These are phyloP conservation scores for Ulmus americana DNA, from an alignment of 331 rosid species.

Conservation along the genomic window DNA sequence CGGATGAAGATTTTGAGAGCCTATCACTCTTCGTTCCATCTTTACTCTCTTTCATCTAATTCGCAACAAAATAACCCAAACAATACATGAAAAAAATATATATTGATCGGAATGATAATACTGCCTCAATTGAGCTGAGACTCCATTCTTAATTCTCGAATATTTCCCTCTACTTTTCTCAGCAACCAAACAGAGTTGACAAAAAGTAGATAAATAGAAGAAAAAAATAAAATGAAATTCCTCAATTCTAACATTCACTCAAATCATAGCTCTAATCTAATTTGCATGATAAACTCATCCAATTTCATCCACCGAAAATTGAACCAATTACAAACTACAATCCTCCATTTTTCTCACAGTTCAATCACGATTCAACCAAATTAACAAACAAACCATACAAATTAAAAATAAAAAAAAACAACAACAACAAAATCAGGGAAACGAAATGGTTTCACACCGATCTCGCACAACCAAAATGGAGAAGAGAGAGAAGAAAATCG, in stretches of 20 bases:
- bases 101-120: background rate
- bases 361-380: background rate
- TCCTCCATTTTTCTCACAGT: background rate
- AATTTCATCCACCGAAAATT: background rate
- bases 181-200: too few species aligned
- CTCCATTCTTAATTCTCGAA: constrained; percentile 2
- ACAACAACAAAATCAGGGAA: background rate
- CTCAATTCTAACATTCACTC: background rate
- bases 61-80: background rate
- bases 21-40: constrained; percentile 38
- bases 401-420: background rate
- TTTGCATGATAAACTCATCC: background rate
- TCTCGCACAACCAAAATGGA: constrained; percentile 9
- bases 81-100: background rate
- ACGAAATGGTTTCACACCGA: background rate
- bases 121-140: background rate
- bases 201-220: background rate
- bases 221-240: background rate
- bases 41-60: constrained; percentile 64
- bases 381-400: too few species aligned
- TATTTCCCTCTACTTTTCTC: background rate
- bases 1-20: constrained; percentile 38
- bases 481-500: background rate
- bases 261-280: constrained; percentile 8
- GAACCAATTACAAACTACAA: background rate